Evolutionary conservation across 495 filamentous ascomycete species (phyloP).

Genomic region (Neurospora africana): DNA sequence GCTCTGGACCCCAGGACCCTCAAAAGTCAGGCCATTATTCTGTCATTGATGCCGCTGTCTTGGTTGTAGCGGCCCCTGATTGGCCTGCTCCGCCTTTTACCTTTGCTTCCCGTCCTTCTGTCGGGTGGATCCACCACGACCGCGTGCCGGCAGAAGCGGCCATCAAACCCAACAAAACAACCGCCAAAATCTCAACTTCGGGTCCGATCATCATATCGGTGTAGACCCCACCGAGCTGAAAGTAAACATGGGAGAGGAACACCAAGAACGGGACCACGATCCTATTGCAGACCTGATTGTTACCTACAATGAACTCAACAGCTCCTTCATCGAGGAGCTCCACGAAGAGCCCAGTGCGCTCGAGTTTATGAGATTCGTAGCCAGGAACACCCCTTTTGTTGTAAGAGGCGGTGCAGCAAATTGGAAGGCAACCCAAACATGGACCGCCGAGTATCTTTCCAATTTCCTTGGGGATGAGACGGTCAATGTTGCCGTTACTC

Average conservation of each 20-base stretch:
- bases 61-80: neutral
- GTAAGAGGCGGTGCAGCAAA: slow-evolving; percentile 43
- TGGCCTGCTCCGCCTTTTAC: neutral
- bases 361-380: slow-evolving; percentile 62
- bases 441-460: slow-evolving; percentile 47
- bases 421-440: slow-evolving; percentile 50
- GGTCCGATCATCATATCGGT: neutral
- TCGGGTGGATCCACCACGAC: neutral
- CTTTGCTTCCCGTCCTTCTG: neutral
- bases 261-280: slow-evolving; percentile 9
- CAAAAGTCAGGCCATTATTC: slow-evolving; percentile 10
- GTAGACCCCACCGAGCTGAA: neutral
- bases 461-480: slow-evolving; percentile 35
- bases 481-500: slow-evolving; percentile 64
- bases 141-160: neutral
- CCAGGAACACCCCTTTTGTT: slow-evolving; percentile 59
- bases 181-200: neutral
- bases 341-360: slow-evolving; percentile 53
- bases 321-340: slow-evolving; percentile 42
- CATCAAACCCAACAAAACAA: neutral
- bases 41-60: slow-evolving; percentile 3
- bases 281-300: slow-evolving; percentile 45
- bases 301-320: slow-evolving; percentile 60
- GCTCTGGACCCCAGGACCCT: neutral
- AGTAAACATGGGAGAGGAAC: slow-evolving; percentile 2